A percentile compares a stretch with the other conserved stretches of the same genome.
Conservation (phyloP, 1,284 basidiomycete genomes). For the Rhizoctonia solani region DNA sequence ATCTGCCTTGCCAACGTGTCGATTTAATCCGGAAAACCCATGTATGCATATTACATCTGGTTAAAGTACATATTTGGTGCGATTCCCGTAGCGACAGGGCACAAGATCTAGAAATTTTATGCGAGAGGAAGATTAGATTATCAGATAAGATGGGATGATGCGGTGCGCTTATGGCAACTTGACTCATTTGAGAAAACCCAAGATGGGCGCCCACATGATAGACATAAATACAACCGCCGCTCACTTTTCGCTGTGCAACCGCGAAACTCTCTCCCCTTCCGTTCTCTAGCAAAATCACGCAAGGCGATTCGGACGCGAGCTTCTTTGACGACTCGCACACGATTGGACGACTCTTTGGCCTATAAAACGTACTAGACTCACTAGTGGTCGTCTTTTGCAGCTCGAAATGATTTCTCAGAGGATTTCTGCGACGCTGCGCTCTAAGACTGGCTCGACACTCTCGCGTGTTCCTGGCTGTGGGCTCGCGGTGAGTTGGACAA, state of each 20-base stretch:
- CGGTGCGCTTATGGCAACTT: background rate
- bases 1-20: no score
- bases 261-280: slow-evolving; percentile 9
- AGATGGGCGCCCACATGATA: slow-evolving; percentile 11
- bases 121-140: background rate
- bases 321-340: slow-evolving; percentile 5
- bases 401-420: slow-evolving; percentile 25
- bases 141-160: slow-evolving; percentile 28
- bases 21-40: no score
- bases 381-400: no score
- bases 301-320: background rate
- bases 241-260: slow-evolving; percentile 20
- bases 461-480: background rate
- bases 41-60: no score
- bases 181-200: slow-evolving; percentile 5
- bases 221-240: slow-evolving; percentile 1
- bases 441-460: background rate
- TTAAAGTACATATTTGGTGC: no score
- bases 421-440: slow-evolving; percentile 4
- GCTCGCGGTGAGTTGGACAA: slow-evolving; percentile 6
- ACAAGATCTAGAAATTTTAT: background rate
- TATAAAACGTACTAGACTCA: no score
- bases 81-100: no score
- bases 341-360: background rate
- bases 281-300: slow-evolving; percentile 28